phyloP scores from a whole-genome alignment of 495 filamentous ascomycete species.

The Hypomontagnella monticulosa region DNA sequence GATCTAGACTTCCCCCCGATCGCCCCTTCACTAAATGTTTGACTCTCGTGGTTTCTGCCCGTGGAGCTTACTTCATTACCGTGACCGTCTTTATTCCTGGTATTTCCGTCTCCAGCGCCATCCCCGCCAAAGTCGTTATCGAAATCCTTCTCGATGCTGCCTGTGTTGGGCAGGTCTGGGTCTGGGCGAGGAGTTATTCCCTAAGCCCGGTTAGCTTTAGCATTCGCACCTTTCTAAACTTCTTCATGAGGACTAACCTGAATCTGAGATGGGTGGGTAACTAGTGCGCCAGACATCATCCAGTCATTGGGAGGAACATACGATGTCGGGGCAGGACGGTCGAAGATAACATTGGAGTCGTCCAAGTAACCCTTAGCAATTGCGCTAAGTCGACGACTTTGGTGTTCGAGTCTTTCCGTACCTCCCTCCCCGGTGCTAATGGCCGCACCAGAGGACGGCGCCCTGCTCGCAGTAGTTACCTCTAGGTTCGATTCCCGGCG shows the following conservation, averaged over 20 bases:
- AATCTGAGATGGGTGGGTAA: conserved; percentile 3
- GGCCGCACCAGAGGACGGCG: no score
- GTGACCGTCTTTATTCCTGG: no score
- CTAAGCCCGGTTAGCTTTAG: neutral
- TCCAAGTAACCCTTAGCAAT: conserved; percentile 19
- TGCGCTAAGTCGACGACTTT: conserved; percentile 16
- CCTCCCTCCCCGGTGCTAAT: neutral
- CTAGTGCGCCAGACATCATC: conserved; percentile 17
- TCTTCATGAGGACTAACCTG: neutral
- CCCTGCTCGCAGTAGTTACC: no score
- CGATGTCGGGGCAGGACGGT: neutral
- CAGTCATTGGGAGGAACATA: neutral
- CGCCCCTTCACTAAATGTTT: neutral
- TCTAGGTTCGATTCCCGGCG: no score
- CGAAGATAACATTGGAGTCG: conserved; percentile 8
- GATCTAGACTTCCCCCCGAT: neutral
- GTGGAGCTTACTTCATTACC: no score
- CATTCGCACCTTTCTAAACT: neutral
- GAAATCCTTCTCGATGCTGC: no score
- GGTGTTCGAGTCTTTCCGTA: neutral
- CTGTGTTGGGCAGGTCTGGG: no score
- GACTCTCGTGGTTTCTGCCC: no score
- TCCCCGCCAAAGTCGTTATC: no score
- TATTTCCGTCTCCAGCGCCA: no score
- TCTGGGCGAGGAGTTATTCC: no score